These are phyloP conservation scores for Mucor piriformis DNA, from an alignment of 371 early-diverging fungal species.

Conservation along the genomic window DNA sequence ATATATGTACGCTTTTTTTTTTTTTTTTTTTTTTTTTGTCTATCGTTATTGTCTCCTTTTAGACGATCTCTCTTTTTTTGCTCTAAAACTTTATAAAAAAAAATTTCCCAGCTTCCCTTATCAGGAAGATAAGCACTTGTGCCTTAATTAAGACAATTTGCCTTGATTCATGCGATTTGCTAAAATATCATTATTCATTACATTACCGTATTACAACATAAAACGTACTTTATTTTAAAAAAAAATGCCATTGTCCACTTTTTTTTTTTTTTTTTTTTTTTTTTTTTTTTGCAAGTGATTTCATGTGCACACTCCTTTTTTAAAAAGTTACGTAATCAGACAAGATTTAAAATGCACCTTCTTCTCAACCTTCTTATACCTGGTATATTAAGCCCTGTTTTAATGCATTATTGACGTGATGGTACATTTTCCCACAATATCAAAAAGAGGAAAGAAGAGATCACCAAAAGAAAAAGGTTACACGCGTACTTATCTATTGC, in stretches of 20 bases:
- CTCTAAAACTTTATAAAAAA: neutral
- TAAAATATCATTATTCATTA: neutral
- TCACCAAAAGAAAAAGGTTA: neutral
- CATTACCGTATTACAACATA: neutral
- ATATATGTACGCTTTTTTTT: too few relatives aligned
- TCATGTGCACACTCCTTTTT: too few relatives aligned
- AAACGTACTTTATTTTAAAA: neutral
- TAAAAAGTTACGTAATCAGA: neutral
- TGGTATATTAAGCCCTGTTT: neutral
- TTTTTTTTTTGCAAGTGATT: too few relatives aligned
- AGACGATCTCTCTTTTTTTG: neutral
- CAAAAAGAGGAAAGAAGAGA: neutral
- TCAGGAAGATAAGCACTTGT: neutral
- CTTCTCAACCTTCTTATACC: neutral
- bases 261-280: too few relatives aligned
- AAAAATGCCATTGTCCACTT: neutral
- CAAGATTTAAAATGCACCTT: neutral
- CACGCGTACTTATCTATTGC: neutral
- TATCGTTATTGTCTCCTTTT: too few relatives aligned
- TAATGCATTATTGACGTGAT: conserved; percentile 3
- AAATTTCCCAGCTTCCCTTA: neutral
- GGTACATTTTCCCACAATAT: neutral
- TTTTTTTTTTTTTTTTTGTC: too few relatives aligned
- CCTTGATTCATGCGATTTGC: neutral
- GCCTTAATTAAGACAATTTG: neutral